Conservation (phyloP, 345 rosid genomes). For the Turritis glabra region DNA sequence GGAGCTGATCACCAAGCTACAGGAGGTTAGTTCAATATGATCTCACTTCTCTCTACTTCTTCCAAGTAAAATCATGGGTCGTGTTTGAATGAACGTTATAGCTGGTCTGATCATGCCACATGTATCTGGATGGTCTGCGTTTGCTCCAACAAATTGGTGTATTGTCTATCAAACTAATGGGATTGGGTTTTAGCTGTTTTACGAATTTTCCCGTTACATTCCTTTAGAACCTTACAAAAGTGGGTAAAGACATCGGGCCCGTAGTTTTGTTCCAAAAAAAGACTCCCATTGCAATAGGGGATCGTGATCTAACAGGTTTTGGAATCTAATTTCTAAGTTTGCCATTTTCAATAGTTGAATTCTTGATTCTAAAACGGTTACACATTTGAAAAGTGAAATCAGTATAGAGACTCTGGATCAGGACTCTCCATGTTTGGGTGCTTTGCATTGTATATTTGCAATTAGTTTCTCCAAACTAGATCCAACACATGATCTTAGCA, state of each 20-base stretch:
- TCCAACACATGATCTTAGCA: background rate
- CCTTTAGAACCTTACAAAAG: constrained; percentile 1
- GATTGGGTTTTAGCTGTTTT: background rate
- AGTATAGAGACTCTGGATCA: background rate
- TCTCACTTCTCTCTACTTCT: constrained; percentile 18
- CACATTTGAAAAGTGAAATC: background rate
- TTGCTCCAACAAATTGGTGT: background rate
- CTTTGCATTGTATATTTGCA: background rate
- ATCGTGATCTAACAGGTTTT: background rate
- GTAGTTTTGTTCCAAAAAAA: background rate
- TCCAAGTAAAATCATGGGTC: background rate
- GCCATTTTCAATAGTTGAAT: background rate
- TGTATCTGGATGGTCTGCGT: background rate
- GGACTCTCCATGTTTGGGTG: constrained; percentile 1
- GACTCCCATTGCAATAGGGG: background rate
- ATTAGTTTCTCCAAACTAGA: constrained; percentile 13
- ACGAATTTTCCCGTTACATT: background rate
- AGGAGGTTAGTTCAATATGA: constrained; percentile 56
- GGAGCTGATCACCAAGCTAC: constrained; percentile 78
- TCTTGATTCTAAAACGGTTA: background rate
- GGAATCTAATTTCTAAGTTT: background rate
- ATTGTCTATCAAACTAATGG: background rate
- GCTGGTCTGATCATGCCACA: background rate
- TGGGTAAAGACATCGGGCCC: too few relatives aligned
- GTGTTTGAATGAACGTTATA: background rate